phyloP scores from a whole-genome alignment of 2,329 filamentous ascomycete species.

The Geosmithia putterillii region DNA sequence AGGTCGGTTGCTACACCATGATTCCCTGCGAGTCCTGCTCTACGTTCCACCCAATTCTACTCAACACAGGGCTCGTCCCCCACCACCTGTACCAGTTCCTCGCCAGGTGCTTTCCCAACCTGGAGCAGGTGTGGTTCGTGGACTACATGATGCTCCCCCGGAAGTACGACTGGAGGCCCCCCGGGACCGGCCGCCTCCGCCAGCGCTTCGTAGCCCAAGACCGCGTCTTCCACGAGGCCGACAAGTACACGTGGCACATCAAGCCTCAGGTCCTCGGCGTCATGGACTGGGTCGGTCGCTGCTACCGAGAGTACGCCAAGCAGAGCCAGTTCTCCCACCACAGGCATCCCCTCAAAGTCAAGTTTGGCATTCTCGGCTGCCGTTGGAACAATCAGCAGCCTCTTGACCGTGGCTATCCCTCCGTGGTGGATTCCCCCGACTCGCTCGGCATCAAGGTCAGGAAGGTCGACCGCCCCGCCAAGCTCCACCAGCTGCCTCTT shows the following conservation, averaged over 20 bases:
- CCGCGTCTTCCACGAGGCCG: conserved; percentile 7
- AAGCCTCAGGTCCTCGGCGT: conserved; percentile 20
- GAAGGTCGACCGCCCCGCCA: no score
- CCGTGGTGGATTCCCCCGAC: no score
- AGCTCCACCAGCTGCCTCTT: no score
- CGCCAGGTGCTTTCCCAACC: conserved; percentile 24
- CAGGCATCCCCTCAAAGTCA: conserved; percentile 19
- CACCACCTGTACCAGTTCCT: conserved; percentile 31
- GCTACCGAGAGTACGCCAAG: conserved; percentile 23
- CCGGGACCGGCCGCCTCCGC: not conserved
- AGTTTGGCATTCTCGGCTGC: conserved; percentile 27
- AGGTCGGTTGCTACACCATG: no score
- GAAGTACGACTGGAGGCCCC: not conserved
- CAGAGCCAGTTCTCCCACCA: conserved; percentile 18
- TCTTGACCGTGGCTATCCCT: no score
- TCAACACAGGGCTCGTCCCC: conserved; percentile 20
- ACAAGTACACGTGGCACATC: conserved; percentile 19
- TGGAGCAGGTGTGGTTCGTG: conserved; percentile 30
- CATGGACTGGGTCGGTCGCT: conserved; percentile 22
- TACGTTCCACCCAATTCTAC: no score
- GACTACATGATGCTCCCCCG: conserved; percentile 27
- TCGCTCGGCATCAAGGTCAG: no score
- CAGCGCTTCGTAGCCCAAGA: not conserved
- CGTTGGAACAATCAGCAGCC: conserved; percentile 24
- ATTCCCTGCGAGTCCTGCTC: no score